phyloP scores from a whole-genome alignment of 1,139 yeast genomes.

The Suhomyces anneliseae region DNA sequence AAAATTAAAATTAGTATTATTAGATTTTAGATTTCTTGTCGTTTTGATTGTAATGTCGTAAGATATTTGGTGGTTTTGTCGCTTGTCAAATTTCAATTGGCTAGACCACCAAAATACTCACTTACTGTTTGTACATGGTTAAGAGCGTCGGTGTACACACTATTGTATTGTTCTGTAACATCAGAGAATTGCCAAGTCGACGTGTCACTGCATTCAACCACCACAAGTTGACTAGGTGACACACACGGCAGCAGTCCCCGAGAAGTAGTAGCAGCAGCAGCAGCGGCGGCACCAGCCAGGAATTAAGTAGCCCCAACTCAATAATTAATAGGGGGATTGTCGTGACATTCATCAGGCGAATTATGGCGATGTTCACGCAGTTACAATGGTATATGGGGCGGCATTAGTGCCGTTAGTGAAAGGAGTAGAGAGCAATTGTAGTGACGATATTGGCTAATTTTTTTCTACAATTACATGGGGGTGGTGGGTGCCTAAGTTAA shows the following conservation, averaged over 20 bases:
- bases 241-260: background rate
- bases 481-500: no score
- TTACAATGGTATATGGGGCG: background rate
- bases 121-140: no score
- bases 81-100: no score
- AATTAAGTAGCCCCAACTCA: background rate
- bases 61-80: no score
- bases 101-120: no score
- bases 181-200: background rate
- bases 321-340: no score
- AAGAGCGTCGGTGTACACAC: background rate
- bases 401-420: background rate
- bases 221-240: background rate
- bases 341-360: background rate
- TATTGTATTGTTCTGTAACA: background rate
- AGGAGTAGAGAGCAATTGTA: background rate
- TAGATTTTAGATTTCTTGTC: no score
- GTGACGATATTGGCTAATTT: background rate
- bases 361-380: background rate
- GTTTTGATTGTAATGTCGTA: no score
- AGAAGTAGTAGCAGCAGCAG: no score
- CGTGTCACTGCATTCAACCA: background rate
- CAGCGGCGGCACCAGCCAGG: no score
- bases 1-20: no score
- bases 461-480: background rate